Evolutionary conservation across 2,329 filamentous ascomycete genomes (phyloP).

Genomic region (Coniochaeta ligniaria): DNA sequence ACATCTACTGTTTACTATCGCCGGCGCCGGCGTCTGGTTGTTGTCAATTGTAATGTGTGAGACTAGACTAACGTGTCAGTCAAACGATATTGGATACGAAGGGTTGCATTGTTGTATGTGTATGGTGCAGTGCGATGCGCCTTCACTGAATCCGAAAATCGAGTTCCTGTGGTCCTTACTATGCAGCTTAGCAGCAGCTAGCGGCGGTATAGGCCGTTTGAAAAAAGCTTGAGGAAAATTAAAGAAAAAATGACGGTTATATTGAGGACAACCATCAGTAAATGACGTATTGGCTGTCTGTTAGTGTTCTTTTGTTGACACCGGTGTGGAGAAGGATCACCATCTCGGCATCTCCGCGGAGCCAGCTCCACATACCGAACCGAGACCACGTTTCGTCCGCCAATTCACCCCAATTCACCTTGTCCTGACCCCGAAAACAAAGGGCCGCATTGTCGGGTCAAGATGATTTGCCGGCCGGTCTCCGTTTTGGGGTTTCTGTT

Average conservation of each 20-base stretch:
- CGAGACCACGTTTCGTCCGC: background rate
- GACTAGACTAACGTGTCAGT: too few relatives aligned
- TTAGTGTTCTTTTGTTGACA: background rate
- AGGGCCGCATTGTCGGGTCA: background rate
- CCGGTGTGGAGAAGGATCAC: background rate
- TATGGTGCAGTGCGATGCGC: too few relatives aligned
- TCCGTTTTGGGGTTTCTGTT: conserved; percentile 15
- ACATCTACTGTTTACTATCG: too few relatives aligned
- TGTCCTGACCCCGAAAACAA: background rate
- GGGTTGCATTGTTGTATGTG: too few relatives aligned
- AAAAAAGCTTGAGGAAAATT: background rate
- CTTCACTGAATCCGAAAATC: too few relatives aligned
- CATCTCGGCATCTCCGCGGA: background rate
- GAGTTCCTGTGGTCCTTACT: background rate
- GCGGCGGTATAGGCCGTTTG: background rate
- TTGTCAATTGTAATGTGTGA: too few relatives aligned
- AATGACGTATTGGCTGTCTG: background rate
- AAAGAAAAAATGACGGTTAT: background rate
- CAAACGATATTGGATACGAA: too few relatives aligned
- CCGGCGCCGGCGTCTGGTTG: too few relatives aligned
- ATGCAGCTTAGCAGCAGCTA: background rate
- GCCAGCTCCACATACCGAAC: background rate
- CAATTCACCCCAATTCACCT: background rate
- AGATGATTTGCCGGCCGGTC: background rate
- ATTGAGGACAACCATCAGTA: background rate